Evolutionary conservation across 73 alveolate genomes (phyloP).

Genomic region (Uronychia setigera): DNA sequence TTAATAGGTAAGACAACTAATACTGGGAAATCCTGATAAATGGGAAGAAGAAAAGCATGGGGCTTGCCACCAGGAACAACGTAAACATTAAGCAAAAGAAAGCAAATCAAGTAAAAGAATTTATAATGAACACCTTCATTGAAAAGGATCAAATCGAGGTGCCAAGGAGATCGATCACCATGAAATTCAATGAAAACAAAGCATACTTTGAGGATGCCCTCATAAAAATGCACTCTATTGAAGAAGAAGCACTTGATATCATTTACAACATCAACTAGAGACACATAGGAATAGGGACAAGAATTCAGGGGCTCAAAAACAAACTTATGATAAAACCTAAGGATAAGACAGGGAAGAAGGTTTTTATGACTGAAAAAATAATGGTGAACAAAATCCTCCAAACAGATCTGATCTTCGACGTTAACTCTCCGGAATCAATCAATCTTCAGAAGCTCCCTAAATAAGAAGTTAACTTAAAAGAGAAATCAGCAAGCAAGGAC

Average conservation of each 20-base stretch:
- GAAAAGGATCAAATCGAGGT: not conserved
- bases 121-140: not conserved
- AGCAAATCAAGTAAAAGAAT: not conserved
- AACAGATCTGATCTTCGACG: not conserved
- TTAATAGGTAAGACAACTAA: not conserved
- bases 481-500: not conserved
- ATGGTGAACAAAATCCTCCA: not conserved
- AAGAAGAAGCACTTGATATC: not conserved
- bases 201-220: not conserved
- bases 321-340: not conserved
- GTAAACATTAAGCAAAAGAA: not conserved
- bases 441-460: not conserved
- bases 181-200: not conserved
- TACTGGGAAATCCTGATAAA: not conserved
- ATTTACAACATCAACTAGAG: not conserved
- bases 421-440: not conserved
- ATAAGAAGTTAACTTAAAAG: not conserved
- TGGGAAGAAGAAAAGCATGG: not conserved
- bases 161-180: not conserved
- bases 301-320: not conserved
- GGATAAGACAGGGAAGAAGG: not conserved
- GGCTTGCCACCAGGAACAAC: not conserved
- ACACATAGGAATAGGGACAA: not conserved
- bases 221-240: not conserved
- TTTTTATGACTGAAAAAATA: not conserved